phyloP scores from a whole-genome alignment of 2,329 filamentous ascomycete genomes.

The Fusarium siculi region DNA sequence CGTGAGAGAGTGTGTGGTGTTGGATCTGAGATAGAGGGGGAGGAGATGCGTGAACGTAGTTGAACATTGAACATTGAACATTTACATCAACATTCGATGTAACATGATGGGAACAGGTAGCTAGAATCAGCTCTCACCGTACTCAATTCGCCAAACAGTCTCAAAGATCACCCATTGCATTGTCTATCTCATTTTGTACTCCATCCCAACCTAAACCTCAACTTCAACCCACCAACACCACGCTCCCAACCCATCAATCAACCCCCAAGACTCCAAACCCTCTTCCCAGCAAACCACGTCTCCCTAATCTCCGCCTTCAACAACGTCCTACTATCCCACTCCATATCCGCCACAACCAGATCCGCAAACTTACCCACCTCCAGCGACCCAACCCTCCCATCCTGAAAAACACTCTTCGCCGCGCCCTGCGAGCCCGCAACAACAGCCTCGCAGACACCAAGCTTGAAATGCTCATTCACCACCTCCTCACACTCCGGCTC shows the following conservation, averaged over 20 bases:
- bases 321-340: constrained; percentile 60
- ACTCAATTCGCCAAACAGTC: neutral
- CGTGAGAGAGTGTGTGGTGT: neutral
- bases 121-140: neutral
- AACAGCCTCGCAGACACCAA: constrained; percentile 62
- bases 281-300: constrained; percentile 64
- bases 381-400: constrained; percentile 58
- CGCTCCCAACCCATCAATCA: neutral
- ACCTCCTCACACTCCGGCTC: constrained; percentile 54
- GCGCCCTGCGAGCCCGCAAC: constrained; percentile 62
- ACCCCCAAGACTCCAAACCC: constrained; percentile 47
- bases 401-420: constrained; percentile 65
- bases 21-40: neutral
- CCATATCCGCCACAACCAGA: constrained; percentile 59
- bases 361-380: constrained; percentile 64
- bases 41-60: neutral
- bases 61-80: neutral
- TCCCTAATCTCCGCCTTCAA: constrained; percentile 58
- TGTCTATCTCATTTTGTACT: constrained; percentile 11
- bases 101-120: neutral
- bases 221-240: constrained; percentile 4
- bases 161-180: neutral
- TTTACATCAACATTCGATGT: neutral
- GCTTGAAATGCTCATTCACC: constrained; percentile 62
- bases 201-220: neutral